These are phyloP conservation scores for Rhizomucor miehei DNA, from an alignment of 371 early-diverging fungal species.

Conservation along the genomic window DNA sequence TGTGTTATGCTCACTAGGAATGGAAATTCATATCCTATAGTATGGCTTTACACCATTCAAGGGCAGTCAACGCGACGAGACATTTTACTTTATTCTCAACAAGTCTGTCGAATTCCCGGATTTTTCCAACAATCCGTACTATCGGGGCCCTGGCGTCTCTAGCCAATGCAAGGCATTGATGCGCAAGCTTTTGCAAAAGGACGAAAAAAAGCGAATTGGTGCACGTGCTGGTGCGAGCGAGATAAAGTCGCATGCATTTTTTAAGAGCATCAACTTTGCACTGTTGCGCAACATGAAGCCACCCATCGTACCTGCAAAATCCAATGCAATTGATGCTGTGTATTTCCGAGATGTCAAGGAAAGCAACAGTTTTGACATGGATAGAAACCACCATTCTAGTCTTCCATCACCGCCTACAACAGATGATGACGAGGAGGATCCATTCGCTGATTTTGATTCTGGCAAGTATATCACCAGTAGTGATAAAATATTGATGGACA, in stretches of 20 bases:
- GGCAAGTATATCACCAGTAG: neutral
- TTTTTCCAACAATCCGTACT: slow-evolving; percentile 40
- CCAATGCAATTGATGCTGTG: slow-evolving; percentile 61
- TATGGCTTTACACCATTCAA: slow-evolving; percentile 95
- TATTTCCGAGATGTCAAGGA: slow-evolving; percentile 71
- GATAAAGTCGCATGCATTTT: slow-evolving; percentile 91
- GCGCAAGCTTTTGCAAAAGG: slow-evolving; percentile 82
- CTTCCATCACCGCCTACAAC: neutral
- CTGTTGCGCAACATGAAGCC: slow-evolving; percentile 81
- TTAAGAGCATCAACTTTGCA: slow-evolving; percentile 92
- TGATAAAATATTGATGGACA: no score
- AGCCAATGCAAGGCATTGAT: slow-evolving; percentile 72
- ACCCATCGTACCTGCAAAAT: slow-evolving; percentile 84
- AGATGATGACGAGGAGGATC: neutral
- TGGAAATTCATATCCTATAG: no score
- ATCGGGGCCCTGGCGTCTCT: slow-evolving; percentile 20
- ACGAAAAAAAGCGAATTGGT: slow-evolving; percentile 84
- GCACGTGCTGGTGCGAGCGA: slow-evolving; percentile 90
- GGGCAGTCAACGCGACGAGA: slow-evolving; percentile 79
- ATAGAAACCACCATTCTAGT: slow-evolving; percentile 10
- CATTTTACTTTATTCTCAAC: slow-evolving; percentile 81
- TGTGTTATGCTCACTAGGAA: no score
- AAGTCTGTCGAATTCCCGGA: slow-evolving; percentile 76
- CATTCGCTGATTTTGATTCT: neutral
- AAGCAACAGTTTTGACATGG: slow-evolving; percentile 63